phyloP scores from a whole-genome alignment of 805 yeast genomes.

The Yamadazyma akitaensis region DNA sequence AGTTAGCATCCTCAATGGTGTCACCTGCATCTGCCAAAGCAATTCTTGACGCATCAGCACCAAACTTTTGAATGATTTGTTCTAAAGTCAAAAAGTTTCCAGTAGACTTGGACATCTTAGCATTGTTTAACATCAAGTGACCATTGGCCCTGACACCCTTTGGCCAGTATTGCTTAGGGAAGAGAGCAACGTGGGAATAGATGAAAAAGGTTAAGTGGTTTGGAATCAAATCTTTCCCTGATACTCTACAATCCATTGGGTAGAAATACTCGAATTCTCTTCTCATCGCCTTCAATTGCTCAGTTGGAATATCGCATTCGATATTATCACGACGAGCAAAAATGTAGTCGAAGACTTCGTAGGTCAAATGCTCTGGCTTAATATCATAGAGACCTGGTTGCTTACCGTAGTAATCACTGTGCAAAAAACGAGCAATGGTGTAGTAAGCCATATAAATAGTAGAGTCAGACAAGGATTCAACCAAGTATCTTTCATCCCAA shows the following conservation, averaged over 20 bases:
- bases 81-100: slow-evolving; percentile 94
- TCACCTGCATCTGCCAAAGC: slow-evolving; percentile 99
- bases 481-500: slow-evolving; percentile 92
- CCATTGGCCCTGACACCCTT: slow-evolving; percentile 92
- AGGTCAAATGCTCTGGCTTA: slow-evolving; percentile 81
- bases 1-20: slow-evolving; percentile 94
- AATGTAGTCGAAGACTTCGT: slow-evolving; percentile 88
- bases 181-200: slow-evolving; percentile 87
- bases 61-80: slow-evolving; percentile 82
- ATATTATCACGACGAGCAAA: slow-evolving; percentile 68
- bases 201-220: slow-evolving; percentile 96
- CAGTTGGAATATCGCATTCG: slow-evolving; percentile 57
- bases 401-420: slow-evolving; percentile 80
- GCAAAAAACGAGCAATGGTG: slow-evolving; percentile 84
- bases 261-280: slow-evolving; percentile 96
- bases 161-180: slow-evolving; percentile 93
- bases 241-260: slow-evolving; percentile 86
- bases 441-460: slow-evolving; percentile 94
- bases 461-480: slow-evolving; percentile 94
- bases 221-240: slow-evolving; percentile 96
- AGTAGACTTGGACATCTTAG: slow-evolving; percentile 96
- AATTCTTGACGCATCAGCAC: slow-evolving; percentile 96
- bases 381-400: slow-evolving; percentile 70
- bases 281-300: slow-evolving; percentile 69
- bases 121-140: slow-evolving; percentile 90